A percentile compares a stretch with the other conserved stretches of the same genome.
Conservation (phyloP, 805 yeast genomes). For the Yarrowia deformans region DNA sequence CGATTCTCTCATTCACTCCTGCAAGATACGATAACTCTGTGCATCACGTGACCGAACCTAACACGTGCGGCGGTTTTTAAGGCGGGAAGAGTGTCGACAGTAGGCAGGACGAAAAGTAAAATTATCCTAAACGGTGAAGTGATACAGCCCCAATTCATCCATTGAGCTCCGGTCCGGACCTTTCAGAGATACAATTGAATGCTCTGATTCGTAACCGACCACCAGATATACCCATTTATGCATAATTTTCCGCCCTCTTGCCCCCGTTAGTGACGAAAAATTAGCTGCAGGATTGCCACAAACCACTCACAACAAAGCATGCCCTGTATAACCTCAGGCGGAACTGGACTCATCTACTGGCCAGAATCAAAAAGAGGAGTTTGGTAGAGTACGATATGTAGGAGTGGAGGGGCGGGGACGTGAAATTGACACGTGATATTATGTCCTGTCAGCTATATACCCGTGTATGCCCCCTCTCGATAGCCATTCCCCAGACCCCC, state of each 20-base stretch:
- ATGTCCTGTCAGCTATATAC: neutral
- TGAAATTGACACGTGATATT: neutral
- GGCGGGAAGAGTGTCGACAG: neutral
- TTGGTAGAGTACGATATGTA: neutral
- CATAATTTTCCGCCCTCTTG: neutral
- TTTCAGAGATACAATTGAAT: neutral
- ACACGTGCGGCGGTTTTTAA: conserved; percentile 31
- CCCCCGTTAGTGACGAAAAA: neutral
- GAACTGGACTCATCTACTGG: conserved; percentile 19
- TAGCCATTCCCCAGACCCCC: neutral
- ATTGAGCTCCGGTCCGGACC: too few relatives aligned
- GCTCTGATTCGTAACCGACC: too few relatives aligned
- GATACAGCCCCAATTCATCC: neutral
- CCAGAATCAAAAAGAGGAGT: neutral
- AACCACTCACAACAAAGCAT: conserved; percentile 33
- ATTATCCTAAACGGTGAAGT: neutral
- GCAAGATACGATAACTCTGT: neutral
- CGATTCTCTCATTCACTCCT: too few relatives aligned
- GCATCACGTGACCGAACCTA: conserved; percentile 27
- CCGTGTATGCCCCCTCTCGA: neutral
- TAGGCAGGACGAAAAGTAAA: conserved; percentile 7
- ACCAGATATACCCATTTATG: neutral
- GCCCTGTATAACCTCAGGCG: conserved; percentile 21
- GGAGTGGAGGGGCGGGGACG: neutral
- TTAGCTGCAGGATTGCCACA: conserved; percentile 23